These are phyloP conservation scores for Saposhnikovia divaricata DNA, from an alignment of 129 eudicot genomes.

Conservation along the genomic window DNA sequence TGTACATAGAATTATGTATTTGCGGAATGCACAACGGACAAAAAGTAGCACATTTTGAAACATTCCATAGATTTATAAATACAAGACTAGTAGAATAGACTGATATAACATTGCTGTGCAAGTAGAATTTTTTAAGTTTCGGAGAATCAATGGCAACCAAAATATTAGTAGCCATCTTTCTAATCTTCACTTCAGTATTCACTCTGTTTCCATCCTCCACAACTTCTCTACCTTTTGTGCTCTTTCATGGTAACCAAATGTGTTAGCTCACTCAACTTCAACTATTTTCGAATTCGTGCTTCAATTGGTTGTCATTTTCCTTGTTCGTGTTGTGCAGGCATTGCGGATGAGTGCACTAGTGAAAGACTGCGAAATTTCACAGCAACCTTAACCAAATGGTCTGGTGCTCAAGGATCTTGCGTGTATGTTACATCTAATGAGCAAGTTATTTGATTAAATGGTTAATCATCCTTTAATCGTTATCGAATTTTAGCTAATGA, in stretches of 20 bases:
- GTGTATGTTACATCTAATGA: neutral
- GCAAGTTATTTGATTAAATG: neutral
- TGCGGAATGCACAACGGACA: neutral
- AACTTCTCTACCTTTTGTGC: slow-evolving; percentile 3
- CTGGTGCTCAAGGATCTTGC: slow-evolving; percentile 13
- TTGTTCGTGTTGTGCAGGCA: neutral
- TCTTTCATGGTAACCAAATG: slow-evolving; percentile 6
- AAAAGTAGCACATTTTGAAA: neutral
- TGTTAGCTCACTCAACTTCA: neutral
- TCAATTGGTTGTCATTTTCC: neutral
- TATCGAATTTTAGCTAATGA: too few relatives aligned
- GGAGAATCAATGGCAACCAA: slow-evolving; percentile 1
- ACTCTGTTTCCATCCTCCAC: neutral
- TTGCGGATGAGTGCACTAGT: slow-evolving; percentile 2
- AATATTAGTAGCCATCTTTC: neutral
- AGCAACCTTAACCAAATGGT: neutral
- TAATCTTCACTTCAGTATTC: neutral
- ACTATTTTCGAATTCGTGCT: too few relatives aligned
- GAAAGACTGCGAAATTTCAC: slow-evolving; percentile 5
- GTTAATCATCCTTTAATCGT: too few relatives aligned
- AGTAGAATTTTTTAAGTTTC: neutral
- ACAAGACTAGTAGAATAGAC: neutral
- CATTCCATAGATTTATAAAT: neutral
- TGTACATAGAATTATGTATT: neutral
- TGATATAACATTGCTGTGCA: neutral